Conservation (phyloP, 805 yeast genomes). For the Candida sakaeoensis region DNA sequence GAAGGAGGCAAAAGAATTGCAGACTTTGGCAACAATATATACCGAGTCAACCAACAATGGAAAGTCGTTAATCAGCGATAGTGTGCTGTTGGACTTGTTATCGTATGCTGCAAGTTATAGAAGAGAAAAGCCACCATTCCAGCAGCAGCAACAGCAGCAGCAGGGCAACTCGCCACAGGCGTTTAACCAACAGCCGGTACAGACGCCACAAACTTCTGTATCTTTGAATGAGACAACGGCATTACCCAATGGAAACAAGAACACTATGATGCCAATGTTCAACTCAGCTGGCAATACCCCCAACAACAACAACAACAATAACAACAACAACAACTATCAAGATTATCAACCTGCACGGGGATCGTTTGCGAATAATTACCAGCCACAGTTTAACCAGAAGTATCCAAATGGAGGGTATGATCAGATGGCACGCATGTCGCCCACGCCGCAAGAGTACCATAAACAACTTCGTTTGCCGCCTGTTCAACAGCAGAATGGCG, state of each 20-base stretch:
- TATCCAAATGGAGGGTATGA: neutral
- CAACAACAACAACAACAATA: neutral
- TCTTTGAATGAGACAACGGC: slow-evolving; percentile 1
- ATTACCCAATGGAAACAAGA: neutral
- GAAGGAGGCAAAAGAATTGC: slow-evolving; percentile 19
- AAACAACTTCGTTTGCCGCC: slow-evolving; percentile 9
- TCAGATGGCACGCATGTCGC: neutral
- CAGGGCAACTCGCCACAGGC: neutral
- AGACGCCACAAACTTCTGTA: slow-evolving; percentile 1
- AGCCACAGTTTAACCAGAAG: neutral
- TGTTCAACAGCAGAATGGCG: neutral
- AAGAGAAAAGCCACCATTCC: slow-evolving; percentile 13
- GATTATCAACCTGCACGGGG: neutral
- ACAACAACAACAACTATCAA: neutral
- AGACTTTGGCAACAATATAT: slow-evolving; percentile 12
- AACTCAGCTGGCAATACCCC: slow-evolving; percentile 10
- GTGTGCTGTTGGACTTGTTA: slow-evolving; percentile 25
- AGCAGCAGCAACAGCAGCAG: neutral
- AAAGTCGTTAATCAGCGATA: slow-evolving; percentile 4
- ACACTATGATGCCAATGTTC: slow-evolving; percentile 1
- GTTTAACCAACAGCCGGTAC: neutral
- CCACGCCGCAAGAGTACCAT: slow-evolving; percentile 3
- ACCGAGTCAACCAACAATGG: slow-evolving; percentile 6
- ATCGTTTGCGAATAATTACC: neutral
- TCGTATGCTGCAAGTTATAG: slow-evolving; percentile 40